Percentiles rank a stretch among this genome's conserved stretches.
phyloP scores from a whole-genome alignment of 768 basidiomycete species.

The Wakefieldia striispora region DNA sequence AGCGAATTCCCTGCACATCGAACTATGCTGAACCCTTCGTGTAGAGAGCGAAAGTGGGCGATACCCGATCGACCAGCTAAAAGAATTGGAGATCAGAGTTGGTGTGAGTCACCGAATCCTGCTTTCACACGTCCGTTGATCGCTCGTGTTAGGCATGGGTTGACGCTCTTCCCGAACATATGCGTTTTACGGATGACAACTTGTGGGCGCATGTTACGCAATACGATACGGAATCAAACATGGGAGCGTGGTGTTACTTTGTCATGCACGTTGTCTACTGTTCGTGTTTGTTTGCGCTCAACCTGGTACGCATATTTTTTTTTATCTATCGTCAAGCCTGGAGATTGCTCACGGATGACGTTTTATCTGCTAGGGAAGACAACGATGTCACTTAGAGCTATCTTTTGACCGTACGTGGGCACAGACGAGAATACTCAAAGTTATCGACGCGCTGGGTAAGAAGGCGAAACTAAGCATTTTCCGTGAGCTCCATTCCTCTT shows the following conservation, averaged over 20 bases:
- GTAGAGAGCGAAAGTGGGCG: conserved; percentile 26
- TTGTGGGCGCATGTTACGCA: conserved; percentile 67
- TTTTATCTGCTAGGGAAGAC: conserved; percentile 25
- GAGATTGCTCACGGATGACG: background rate
- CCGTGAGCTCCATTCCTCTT: conserved; percentile 37
- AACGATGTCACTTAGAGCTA: conserved; percentile 29
- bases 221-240: conserved; percentile 78
- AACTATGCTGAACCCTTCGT: conserved; percentile 24
- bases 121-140: conserved; percentile 4
- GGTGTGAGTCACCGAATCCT: conserved; percentile 16
- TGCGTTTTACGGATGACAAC: conserved; percentile 70
- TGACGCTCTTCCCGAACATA: conserved; percentile 62
- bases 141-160: conserved; percentile 54
- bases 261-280: conserved; percentile 73
- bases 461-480: conserved; percentile 44
- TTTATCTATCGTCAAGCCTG: background rate
- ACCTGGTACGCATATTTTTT: conserved; percentile 47
- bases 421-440: conserved; percentile 38
- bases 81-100: conserved; percentile 47
- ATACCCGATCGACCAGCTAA: conserved; percentile 34
- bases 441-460: conserved; percentile 38
- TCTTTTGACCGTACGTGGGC: conserved; percentile 32
- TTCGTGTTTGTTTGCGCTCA: conserved; percentile 61
- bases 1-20: conserved; percentile 10
- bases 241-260: conserved; percentile 80